Base-by-base conservation (phyloP, 2,329 filamentous ascomycete species). In the Lasiodiplodia hormozganensis region DNA sequence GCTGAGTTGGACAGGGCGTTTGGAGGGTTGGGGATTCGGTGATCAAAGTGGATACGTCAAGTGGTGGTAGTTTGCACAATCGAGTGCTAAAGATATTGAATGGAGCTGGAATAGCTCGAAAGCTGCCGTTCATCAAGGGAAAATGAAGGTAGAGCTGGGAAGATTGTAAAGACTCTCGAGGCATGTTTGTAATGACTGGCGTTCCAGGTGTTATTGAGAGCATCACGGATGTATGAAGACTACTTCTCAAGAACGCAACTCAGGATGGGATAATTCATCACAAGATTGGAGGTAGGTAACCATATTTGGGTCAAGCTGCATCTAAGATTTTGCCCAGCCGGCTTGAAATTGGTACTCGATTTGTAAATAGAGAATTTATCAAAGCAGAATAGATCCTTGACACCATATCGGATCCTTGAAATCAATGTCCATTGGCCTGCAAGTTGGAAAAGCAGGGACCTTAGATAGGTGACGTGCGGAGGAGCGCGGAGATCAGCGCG, bases 1-100 rank as follows among this genome's bases (percentile, higher is more conserved):
- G 82, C 89, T 83, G 79, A 86, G 89, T 62, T 81, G 68, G 79
- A 81, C 72, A 72, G 79, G 68, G 89, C 94, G 10, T 94, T 97
- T 84, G 87, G 88, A 53, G 89, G 89, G 0, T 76, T 96, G 71
- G 88, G 85, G 0, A 78, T 96, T 43, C 43, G 67, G 51, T 71
- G 69, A 72, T 12, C 54, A 34, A 47, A 14, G 10, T 56, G 38
- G 16, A 11, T 12, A 5, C 1, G 28, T 2, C 1, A 7, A 28
- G 6, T 16, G 43, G 60, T 18, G 28, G 31, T 11, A 10, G 18
- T 23, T 25, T 12, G 4, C 2, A 16, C 7, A n/a, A 57, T 31
- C 11, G 14, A 28, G 4, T 4, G 40, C 5, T 43, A 3, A 1
- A n/a, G 40, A 47, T 21, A 18, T 18, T 7, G 40, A 18, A n/a